A percentile compares a stretch with the other conserved stretches of the same genome.
These are phyloP conservation scores for Colletotrichum spaethianum DNA, from an alignment of 2,329 filamentous ascomycete genomes.

Conservation along the genomic window DNA sequence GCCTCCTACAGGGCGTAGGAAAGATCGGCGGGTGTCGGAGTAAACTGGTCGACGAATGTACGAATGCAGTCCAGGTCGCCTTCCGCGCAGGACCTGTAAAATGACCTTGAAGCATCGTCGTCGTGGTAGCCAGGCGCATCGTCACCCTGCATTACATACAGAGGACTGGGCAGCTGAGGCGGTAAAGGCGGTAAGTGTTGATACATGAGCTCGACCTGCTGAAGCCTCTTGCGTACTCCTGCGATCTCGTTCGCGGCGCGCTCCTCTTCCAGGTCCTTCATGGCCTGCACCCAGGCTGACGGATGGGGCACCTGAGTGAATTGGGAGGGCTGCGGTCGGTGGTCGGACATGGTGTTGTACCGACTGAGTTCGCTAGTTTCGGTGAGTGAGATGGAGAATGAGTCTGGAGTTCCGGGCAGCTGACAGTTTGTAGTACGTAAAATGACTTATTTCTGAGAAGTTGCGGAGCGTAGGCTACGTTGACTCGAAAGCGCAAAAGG, in stretches of 20 bases:
- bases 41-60: not conserved
- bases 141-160: slow-evolving; percentile 12
- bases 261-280: slow-evolving; percentile 1
- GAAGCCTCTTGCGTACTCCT: not conserved
- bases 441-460: not conserved
- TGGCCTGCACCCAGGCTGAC: slow-evolving; percentile 3
- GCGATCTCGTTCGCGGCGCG: not conserved
- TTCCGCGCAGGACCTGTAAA: slow-evolving; percentile 17
- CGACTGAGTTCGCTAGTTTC: not conserved
- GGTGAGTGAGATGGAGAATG: not conserved
- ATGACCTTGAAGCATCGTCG: slow-evolving; percentile 10
- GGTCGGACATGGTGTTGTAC: slow-evolving; percentile 2
- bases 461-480: not conserved
- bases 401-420: not conserved
- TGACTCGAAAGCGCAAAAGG: not conserved
- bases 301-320: slow-evolving; percentile 3
- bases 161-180: slow-evolving; percentile 18
- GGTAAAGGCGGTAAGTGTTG: slow-evolving; percentile 3
- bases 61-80: slow-evolving; percentile 11
- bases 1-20: slow-evolving; percentile 21
- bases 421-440: not conserved
- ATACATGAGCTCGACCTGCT: not conserved
- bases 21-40: slow-evolving; percentile 19
- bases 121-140: slow-evolving; percentile 11
- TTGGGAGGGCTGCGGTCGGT: not conserved